phyloP scores from a whole-genome alignment of 129 eudicot species.

The Lactuca sativa region DNA sequence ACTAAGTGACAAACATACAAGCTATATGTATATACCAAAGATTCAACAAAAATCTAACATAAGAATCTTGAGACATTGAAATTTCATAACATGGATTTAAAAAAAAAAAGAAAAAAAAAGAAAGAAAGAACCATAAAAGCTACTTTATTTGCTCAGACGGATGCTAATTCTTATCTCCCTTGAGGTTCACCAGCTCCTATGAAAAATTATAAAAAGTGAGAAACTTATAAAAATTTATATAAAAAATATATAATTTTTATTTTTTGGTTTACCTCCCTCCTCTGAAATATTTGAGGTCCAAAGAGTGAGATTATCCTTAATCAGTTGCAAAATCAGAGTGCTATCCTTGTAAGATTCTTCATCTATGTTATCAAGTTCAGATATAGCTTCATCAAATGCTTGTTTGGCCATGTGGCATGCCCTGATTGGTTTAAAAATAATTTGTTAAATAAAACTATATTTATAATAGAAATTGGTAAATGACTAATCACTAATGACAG shows the following conservation, averaged over 20 bases:
- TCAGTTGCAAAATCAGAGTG: conserved; percentile 57
- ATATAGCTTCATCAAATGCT: conserved; percentile 64
- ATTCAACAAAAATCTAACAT: conserved; percentile 8
- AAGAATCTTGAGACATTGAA: background rate
- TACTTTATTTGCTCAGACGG: conserved; percentile 13
- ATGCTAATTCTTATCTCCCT: conserved; percentile 1
- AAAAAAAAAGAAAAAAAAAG: background rate
- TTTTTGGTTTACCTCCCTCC: conserved; percentile 50
- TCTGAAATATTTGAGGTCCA: conserved; percentile 60
- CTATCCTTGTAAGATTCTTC: conserved; percentile 63
- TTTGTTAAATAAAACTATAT: background rate
- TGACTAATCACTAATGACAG: conserved; percentile 35
- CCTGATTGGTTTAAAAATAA: conserved; percentile 26
- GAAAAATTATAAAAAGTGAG: background rate
- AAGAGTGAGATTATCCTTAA: conserved; percentile 57
- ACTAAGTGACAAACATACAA: background rate
- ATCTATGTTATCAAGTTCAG: conserved; percentile 56
- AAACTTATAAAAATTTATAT: background rate
- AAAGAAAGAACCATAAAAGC: background rate
- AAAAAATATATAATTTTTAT: background rate
- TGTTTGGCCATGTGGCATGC: conserved; percentile 58
- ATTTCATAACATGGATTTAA: background rate
- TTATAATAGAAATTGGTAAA: background rate
- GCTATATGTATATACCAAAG: conserved; percentile 11
- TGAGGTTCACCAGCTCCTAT: conserved; percentile 19